A percentile compares a stretch with the other conserved stretches of the same genome.
These are phyloP conservation scores for Monilinia fructicola DNA, from an alignment of 2,329 filamentous ascomycete genomes.

Conservation along the genomic window DNA sequence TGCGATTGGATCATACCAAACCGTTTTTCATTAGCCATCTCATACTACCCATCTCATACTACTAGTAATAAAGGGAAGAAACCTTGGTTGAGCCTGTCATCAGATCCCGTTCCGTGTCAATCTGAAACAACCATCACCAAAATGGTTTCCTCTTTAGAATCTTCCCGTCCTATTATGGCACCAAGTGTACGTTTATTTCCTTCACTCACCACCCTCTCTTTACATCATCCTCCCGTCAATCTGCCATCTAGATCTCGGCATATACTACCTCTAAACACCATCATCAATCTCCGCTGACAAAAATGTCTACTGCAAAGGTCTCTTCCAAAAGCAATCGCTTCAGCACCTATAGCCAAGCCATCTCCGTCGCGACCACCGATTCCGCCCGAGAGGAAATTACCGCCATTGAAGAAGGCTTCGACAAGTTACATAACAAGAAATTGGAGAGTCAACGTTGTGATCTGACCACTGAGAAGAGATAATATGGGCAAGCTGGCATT, in stretches of 20 bases:
- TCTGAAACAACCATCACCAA: constrained; percentile 30
- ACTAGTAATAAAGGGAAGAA: constrained; percentile 1
- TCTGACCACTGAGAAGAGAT: constrained; percentile 63
- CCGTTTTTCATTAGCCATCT: constrained; percentile 14
- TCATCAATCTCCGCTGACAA: constrained; percentile 26
- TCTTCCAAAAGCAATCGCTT: constrained; percentile 49
- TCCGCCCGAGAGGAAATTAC: constrained; percentile 50
- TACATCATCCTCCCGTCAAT: constrained; percentile 18
- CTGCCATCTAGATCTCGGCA: constrained; percentile 1
- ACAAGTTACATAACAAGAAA: constrained; percentile 68
- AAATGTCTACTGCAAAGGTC: constrained; percentile 47
- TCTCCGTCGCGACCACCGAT: constrained; percentile 41
- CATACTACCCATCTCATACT: neutral
- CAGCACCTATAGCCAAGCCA: constrained; percentile 52
- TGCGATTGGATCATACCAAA: constrained; percentile 19
- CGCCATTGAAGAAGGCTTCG: constrained; percentile 62
- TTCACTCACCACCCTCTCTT: constrained; percentile 22
- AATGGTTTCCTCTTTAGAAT: constrained; percentile 50
- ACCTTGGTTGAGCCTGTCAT: constrained; percentile 6
- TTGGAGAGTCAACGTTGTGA: constrained; percentile 67
- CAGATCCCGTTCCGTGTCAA: constrained; percentile 2
- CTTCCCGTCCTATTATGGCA: constrained; percentile 55
- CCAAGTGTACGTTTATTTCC: constrained; percentile 47
- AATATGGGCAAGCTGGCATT: constrained; percentile 69
- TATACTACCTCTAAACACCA: constrained; percentile 2